Conservation (phyloP, 129 eudicot genomes). For the Flaveria sonorensis region DNA sequence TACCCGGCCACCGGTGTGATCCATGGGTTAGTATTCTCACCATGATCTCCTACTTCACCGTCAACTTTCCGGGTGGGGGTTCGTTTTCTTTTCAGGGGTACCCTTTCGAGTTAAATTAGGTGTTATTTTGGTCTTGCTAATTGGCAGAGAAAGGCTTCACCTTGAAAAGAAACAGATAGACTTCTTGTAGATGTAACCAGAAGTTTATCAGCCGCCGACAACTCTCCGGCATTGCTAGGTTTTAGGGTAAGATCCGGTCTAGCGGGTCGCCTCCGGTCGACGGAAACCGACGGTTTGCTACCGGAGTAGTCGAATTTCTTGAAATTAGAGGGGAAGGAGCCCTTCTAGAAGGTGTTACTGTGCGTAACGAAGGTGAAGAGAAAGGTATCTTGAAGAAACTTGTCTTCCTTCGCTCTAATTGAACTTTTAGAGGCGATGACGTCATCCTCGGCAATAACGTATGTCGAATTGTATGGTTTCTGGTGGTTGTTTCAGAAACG, state of each 20-base stretch:
- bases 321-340: slow-evolving; percentile 69
- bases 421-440: slow-evolving; percentile 35
- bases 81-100: slow-evolving; percentile 76
- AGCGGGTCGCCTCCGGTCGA: slow-evolving; percentile 59
- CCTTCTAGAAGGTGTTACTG: slow-evolving; percentile 44
- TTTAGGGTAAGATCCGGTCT: slow-evolving; percentile 56
- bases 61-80: slow-evolving; percentile 52
- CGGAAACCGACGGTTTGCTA: slow-evolving; percentile 65
- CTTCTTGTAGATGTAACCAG: slow-evolving; percentile 79
- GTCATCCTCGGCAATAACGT: slow-evolving; percentile 62
- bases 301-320: slow-evolving; percentile 39
- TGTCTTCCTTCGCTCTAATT: slow-evolving; percentile 56
- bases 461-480: slow-evolving; percentile 42
- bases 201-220: slow-evolving; percentile 70
- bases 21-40: slow-evolving; percentile 54
- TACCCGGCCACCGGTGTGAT: slow-evolving; percentile 68
- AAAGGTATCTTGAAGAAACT: slow-evolving; percentile 67
- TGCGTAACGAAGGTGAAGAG: slow-evolving; percentile 34
- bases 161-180: slow-evolving; percentile 87
- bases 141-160: slow-evolving; percentile 81
- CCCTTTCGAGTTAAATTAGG: slow-evolving; percentile 53
- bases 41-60: slow-evolving; percentile 40
- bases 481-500: slow-evolving; percentile 46
- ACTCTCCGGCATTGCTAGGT: slow-evolving; percentile 46
- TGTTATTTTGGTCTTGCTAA: slow-evolving; percentile 78